A percentile compares a stretch with the other conserved stretches of the same genome.
These are phyloP conservation scores for Cornus controversa DNA, from an alignment of 148 eudicot genomes.

Conservation along the genomic window DNA sequence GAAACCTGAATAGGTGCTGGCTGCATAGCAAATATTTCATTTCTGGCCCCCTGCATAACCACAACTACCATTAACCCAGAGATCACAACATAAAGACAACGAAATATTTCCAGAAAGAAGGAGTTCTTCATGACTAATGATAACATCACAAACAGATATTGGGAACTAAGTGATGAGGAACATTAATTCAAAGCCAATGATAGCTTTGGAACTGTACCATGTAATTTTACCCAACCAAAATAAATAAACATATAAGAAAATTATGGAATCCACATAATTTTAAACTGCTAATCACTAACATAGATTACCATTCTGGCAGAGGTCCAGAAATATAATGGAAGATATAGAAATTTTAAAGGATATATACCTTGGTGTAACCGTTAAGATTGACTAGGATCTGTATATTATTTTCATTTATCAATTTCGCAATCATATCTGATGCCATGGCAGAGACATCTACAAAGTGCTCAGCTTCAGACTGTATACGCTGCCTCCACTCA, in stretches of 20 bases:
- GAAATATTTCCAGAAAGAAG: background rate
- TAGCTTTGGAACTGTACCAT: no score
- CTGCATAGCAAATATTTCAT: constrained; percentile 88
- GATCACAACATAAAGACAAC: background rate
- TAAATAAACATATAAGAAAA: no score
- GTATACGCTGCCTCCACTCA: constrained; percentile 74
- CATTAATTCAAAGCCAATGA: no score
- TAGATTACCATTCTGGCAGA: background rate
- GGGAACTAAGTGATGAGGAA: background rate
- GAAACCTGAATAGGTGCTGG: constrained; percentile 90
- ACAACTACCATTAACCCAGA: background rate
- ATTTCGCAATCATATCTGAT: constrained; percentile 66
- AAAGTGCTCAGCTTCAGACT: constrained; percentile 74
- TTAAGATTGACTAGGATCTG: constrained; percentile 77
- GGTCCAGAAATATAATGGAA: background rate
- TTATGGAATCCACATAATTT: no score
- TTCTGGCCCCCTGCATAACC: constrained; percentile 66
- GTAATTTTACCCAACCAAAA: no score
- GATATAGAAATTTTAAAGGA: background rate
- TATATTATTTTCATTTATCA: constrained; percentile 68
- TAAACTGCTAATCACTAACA: no score
- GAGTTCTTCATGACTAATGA: background rate
- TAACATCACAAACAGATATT: background rate
- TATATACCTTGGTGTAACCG: constrained; percentile 73
- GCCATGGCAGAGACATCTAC: constrained; percentile 71